A percentile compares a stretch with the other conserved stretches of the same genome.
Conservation (phyloP, 495 filamentous ascomycete genomes). For the Neurospora sp. region DNA sequence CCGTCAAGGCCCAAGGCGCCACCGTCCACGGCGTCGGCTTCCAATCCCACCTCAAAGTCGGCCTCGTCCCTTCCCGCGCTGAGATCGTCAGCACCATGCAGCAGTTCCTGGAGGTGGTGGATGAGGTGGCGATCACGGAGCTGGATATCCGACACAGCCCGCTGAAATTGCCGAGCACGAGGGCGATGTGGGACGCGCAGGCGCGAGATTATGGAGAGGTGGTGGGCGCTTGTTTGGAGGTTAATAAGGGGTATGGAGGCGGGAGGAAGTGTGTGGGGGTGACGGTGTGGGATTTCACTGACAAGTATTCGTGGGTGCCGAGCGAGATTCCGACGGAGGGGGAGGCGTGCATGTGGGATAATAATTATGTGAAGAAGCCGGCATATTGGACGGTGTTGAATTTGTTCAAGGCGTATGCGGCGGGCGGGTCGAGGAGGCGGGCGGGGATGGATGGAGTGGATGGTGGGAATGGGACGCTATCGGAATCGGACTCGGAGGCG, state of each 20-base stretch:
- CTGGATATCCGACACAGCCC: slow-evolving; percentile 43
- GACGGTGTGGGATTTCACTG: slow-evolving; percentile 51
- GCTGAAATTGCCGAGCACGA: slow-evolving; percentile 14
- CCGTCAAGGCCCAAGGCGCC: slow-evolving; percentile 31
- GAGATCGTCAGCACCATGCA: slow-evolving; percentile 28
- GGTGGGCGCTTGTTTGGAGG: slow-evolving; percentile 40
- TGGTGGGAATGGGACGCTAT: not conserved
- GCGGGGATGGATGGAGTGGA: not conserved
- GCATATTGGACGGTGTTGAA: slow-evolving; percentile 30
- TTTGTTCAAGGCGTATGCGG: slow-evolving; percentile 12
- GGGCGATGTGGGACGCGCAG: slow-evolving; percentile 37
- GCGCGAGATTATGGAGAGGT: slow-evolving; percentile 40
- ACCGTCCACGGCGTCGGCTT: slow-evolving; percentile 47
- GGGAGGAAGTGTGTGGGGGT: slow-evolving; percentile 43
- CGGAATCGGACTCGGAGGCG: not conserved
- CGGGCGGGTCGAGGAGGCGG: not conserved
- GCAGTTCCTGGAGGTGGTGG: slow-evolving; percentile 29
- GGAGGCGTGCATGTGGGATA: slow-evolving; percentile 40
- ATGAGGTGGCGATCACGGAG: slow-evolving; percentile 49
- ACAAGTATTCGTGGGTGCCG: slow-evolving; percentile 44
- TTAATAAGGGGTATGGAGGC: not conserved
- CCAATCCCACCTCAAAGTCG: slow-evolving; percentile 46
- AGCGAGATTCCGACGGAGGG: slow-evolving; percentile 39
- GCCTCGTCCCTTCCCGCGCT: slow-evolving; percentile 28
- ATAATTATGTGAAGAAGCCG: slow-evolving; percentile 38